Evolutionary conservation across 2,329 filamentous ascomycete genomes (phyloP).

Genomic region (Aspergillus fumigatiaffinis): DNA sequence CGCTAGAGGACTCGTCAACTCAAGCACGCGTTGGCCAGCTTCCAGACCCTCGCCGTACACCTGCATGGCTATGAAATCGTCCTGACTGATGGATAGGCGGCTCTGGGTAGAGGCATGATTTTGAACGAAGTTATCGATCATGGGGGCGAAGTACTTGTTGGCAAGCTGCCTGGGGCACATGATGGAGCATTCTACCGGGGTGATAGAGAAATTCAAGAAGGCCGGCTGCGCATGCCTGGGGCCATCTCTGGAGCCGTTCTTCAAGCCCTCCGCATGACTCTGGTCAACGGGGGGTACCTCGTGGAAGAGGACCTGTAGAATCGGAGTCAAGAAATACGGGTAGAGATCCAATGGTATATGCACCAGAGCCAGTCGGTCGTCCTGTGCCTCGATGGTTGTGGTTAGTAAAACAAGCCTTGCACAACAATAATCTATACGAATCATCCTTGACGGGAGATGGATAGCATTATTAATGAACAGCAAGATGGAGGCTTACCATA

Average conservation of each 20-base stretch:
- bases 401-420: slow-evolving; percentile 14
- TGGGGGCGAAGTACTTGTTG: slow-evolving; percentile 68
- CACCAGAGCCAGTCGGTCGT: slow-evolving; percentile 80
- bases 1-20: slow-evolving; percentile 84
- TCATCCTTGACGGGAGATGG: neutral
- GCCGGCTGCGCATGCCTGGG: slow-evolving; percentile 57
- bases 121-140: slow-evolving; percentile 60
- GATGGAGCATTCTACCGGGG: slow-evolving; percentile 86
- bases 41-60: slow-evolving; percentile 88
- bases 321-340: slow-evolving; percentile 74
- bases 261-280: slow-evolving; percentile 41
- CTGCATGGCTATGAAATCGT: slow-evolving; percentile 83
- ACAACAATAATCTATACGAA: neutral
- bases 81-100: slow-evolving; percentile 69
- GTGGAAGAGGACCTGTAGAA: slow-evolving; percentile 79
- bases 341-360: slow-evolving; percentile 82
- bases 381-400: slow-evolving; percentile 49
- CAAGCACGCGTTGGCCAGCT: slow-evolving; percentile 84
- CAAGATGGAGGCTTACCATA: slow-evolving; percentile 20
- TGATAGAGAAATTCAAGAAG: slow-evolving; percentile 92
- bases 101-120: slow-evolving; percentile 35
- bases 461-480: neutral
- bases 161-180: slow-evolving; percentile 78
- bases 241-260: slow-evolving; percentile 19
- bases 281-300: slow-evolving; percentile 34